Percentiles rank a stretch among this genome's conserved stretches.
Conservation (phyloP, 495 filamentous ascomycete species). For the Eremomyces bilateralis region DNA sequence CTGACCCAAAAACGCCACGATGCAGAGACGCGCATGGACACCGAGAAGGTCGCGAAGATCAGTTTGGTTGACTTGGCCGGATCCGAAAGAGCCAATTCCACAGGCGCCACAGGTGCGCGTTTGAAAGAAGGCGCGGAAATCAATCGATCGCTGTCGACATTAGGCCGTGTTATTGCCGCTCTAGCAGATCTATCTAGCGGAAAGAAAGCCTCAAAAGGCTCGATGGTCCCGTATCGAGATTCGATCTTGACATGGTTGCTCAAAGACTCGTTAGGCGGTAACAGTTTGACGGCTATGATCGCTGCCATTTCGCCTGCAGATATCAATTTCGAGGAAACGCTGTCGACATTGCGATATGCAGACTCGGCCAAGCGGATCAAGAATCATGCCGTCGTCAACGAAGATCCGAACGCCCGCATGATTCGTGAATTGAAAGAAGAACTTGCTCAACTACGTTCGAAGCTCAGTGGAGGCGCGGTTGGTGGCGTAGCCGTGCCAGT, state of each 20-base stretch:
- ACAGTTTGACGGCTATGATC: slow-evolving; percentile 99
- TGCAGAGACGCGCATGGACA: slow-evolving; percentile 81
- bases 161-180: slow-evolving; percentile 95
- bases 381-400: slow-evolving; percentile 98
- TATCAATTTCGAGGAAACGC: slow-evolving; percentile 97
- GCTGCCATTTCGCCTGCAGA: slow-evolving; percentile 95
- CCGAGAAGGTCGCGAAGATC: slow-evolving; percentile 95
- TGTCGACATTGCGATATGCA: slow-evolving; percentile 88
- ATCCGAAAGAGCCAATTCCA: slow-evolving; percentile 89
- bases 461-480: slow-evolving; percentile 47
- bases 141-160: slow-evolving; percentile 86
- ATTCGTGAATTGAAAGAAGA: slow-evolving; percentile 96
- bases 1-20: slow-evolving; percentile 89
- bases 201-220: slow-evolving; percentile 67
- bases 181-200: slow-evolving; percentile 75
- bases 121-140: slow-evolving; percentile 98
- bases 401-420: slow-evolving; percentile 97
- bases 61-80: slow-evolving; percentile 94
- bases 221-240: slow-evolving; percentile 91
- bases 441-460: slow-evolving; percentile 63
- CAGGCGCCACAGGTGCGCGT: slow-evolving; percentile 84
- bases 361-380: slow-evolving; percentile 98
- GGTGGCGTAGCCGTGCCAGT: slow-evolving; percentile 24
- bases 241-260: slow-evolving; percentile 90
- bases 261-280: slow-evolving; percentile 93